A percentile compares a stretch with the other conserved stretches of the same genome.
phyloP scores from a whole-genome alignment of 2,329 filamentous ascomycete species.

The Xylaria sp. region DNA sequence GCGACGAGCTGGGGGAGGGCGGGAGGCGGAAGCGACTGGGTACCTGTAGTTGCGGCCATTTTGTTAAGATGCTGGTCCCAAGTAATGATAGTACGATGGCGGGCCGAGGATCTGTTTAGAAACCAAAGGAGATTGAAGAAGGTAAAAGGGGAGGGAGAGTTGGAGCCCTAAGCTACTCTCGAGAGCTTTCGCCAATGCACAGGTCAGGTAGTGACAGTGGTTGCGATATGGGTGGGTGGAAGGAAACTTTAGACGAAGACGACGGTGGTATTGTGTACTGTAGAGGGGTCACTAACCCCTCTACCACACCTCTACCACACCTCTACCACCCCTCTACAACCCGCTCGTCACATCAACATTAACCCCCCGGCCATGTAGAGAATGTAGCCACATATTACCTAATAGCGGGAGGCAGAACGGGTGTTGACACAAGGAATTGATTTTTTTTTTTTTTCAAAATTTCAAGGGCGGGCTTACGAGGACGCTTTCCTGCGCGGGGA shows the following conservation, averaged over 20 bases:
- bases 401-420: background rate
- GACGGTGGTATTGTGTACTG: background rate
- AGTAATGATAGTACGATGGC: background rate
- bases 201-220: background rate
- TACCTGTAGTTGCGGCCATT: constrained; percentile 62
- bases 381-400: too few species aligned
- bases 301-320: too few species aligned
- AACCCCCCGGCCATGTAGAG: too few species aligned
- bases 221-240: background rate
- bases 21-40: constrained; percentile 93
- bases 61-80: constrained; percentile 24
- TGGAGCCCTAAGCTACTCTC: background rate
- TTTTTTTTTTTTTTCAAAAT: too few species aligned
- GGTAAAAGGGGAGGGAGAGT: background rate
- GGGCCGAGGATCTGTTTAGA: background rate
- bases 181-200: background rate
- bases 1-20: constrained; percentile 89
- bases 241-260: background rate
- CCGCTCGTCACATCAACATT: too few species aligned
- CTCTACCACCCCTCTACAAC: too few species aligned
- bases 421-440: background rate
- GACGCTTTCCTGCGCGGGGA: constrained; percentile 32
- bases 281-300: too few species aligned
- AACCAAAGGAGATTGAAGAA: too few species aligned
- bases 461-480: constrained; percentile 30